A percentile compares a stretch with the other conserved stretches of the same genome.
phyloP scores from a whole-genome alignment of 2,329 filamentous ascomycete genomes.

The Chrysoporthe puriensis region DNA sequence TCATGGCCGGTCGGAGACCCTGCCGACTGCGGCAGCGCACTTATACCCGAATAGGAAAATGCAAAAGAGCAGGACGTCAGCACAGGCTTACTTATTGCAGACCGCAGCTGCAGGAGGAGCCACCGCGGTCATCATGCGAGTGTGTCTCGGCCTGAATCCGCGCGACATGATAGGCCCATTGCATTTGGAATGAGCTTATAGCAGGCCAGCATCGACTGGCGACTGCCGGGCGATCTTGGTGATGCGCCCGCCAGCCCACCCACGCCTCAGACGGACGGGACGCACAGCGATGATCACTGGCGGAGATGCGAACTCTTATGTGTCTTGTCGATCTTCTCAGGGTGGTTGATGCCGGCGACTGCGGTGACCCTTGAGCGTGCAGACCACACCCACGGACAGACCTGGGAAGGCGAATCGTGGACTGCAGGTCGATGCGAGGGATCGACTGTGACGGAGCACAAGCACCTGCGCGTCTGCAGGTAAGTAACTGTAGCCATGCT shows the following conservation, averaged over 20 bases:
- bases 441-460: neutral
- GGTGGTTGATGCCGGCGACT: neutral
- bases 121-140: too few relatives aligned
- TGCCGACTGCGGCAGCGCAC: neutral
- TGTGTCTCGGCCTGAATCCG: too few relatives aligned
- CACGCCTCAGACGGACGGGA: too few relatives aligned
- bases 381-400: too few relatives aligned
- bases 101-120: too few relatives aligned
- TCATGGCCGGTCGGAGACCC: too few relatives aligned
- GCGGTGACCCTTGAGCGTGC: neutral
- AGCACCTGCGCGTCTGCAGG: neutral
- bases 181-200: too few relatives aligned
- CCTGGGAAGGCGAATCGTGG: neutral
- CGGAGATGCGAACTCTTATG: neutral
- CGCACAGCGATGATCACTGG: neutral
- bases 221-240: too few relatives aligned
- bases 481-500: too few relatives aligned
- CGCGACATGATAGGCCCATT: too few relatives aligned
- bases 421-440: neutral
- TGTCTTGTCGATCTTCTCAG: neutral
- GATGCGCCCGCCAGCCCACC: too few relatives aligned
- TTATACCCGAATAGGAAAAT: constrained; percentile 1
- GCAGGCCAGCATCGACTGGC: too few relatives aligned
- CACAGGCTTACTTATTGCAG: neutral
- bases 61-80: constrained; percentile 3